Evolutionary conservation across 768 basidiomycete genomes (phyloP).

Genomic region (Tylopilus vinaceipallidus): DNA sequence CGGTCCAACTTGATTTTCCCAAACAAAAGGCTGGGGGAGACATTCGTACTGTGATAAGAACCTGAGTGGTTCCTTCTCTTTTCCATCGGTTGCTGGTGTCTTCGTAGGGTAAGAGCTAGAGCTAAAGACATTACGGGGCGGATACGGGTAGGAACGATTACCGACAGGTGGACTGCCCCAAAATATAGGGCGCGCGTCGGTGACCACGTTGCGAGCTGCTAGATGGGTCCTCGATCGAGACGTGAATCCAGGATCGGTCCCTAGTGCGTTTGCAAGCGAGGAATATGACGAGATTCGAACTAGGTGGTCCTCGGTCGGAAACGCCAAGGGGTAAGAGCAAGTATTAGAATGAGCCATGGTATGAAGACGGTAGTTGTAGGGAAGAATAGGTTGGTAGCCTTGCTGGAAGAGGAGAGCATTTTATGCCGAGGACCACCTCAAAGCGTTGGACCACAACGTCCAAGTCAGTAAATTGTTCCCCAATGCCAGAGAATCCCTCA

Average conservation of each 20-base stretch:
- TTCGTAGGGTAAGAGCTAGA: slow-evolving; percentile 15
- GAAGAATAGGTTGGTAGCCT: not conserved
- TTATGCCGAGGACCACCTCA: slow-evolving; percentile 22
- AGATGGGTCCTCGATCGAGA: slow-evolving; percentile 1
- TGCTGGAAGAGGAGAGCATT: slow-evolving; percentile 3
- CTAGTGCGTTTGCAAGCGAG: slow-evolving; percentile 23
- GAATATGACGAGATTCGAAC: slow-evolving; percentile 22
- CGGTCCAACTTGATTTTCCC: slow-evolving; percentile 17
- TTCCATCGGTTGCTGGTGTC: slow-evolving; percentile 5
- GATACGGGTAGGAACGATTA: slow-evolving; percentile 28
- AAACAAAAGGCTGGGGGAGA: slow-evolving; percentile 21
- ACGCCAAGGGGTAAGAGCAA: slow-evolving; percentile 19
- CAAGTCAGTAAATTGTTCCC: slow-evolving; percentile 1
- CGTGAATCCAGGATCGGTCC: slow-evolving; percentile 14
- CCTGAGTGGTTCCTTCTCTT: not conserved
- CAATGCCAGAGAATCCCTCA: not conserved
- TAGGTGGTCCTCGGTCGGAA: slow-evolving; percentile 19
- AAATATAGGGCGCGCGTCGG: slow-evolving; percentile 18
- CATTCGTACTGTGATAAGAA: slow-evolving; percentile 7
- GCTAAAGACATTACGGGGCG: slow-evolving; percentile 29
- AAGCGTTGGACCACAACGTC: slow-evolving; percentile 9
- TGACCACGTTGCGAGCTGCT: slow-evolving; percentile 4
- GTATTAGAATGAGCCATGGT: slow-evolving; percentile 19
- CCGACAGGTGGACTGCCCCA: slow-evolving; percentile 13
- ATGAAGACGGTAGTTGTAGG: not conserved